phyloP scores from a whole-genome alignment of 1,284 basidiomycete genomes.

The Grifola frondosa region DNA sequence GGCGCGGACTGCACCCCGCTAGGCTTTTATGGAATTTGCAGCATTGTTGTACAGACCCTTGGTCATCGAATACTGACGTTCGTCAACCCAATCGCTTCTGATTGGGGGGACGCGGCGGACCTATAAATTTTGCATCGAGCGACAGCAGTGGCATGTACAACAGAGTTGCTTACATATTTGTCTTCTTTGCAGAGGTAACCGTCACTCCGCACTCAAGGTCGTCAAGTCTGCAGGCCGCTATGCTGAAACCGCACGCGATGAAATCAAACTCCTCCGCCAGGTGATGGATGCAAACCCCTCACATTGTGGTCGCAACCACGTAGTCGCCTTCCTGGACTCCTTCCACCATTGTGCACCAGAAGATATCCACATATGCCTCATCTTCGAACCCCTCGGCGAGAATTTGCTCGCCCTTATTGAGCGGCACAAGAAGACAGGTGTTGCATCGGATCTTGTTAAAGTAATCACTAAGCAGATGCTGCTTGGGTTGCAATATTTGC shows the following conservation, averaged over 20 bases:
- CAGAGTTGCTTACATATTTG: too few species aligned
- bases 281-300: conserved; percentile 71
- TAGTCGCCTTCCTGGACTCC: conserved; percentile 87
- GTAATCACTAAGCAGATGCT: conserved; percentile 82
- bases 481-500: conserved; percentile 87
- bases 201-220: conserved; percentile 88
- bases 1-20: too few species aligned
- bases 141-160: too few species aligned
- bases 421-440: conserved; percentile 83
- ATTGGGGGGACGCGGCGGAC: too few species aligned
- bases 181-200: conserved; percentile 47
- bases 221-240: conserved; percentile 87
- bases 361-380: conserved; percentile 83
- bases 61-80: too few species aligned
- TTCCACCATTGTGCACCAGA: conserved; percentile 68
- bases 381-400: conserved; percentile 90
- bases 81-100: too few species aligned
- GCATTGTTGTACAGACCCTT: too few species aligned
- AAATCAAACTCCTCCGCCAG: conserved; percentile 83
- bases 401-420: conserved; percentile 84
- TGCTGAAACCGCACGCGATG: conserved; percentile 87
- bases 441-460: conserved; percentile 79
- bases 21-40: too few species aligned
- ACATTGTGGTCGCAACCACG: conserved; percentile 68
- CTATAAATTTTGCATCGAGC: too few species aligned